Base-by-base conservation (phyloP, 2,329 filamentous ascomycete species). In the Fusarium sublunatum region DNA sequence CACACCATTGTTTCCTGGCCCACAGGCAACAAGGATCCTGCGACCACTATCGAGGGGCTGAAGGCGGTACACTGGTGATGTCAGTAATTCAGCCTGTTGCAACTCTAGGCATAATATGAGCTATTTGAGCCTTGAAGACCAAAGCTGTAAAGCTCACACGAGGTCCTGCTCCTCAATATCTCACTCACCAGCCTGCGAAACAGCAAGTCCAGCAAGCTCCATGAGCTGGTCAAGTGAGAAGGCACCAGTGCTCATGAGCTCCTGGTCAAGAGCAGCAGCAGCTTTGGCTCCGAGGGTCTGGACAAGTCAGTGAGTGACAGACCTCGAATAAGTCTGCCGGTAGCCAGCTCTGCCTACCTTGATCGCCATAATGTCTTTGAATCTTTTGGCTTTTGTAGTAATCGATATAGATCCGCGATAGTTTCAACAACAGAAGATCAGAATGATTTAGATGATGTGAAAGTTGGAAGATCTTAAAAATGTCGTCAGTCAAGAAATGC, bases 191-290 rank as follows among this genome's bases (percentile, higher is more conserved):
- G 91, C 93, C 82, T 98, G 93, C 11, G 94, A 94, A 25, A 98
- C 93, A 1, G 93, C 93, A 1, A 99, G 83, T 0, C 95, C 95
- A 39, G 95, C 95, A 7, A 99, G 81, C 75, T 98, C 95, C 95
- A 99, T 98, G 44, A 99, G 82, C 77, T 99, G 95, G 74, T 98
- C 95, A 52, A 99, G 86, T 10, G 92, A 96, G 78, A 97, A 99
- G 8, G 91, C 93, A 1, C 88, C 87, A 10, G 86, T 86, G 73
- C 87, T 91, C 93, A 99, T 98, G 61, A 99, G 88, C 74, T 99
- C 94, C 76, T 91, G 89, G 75, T 99, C 95, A 15, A 99, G 85
- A 43, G 92, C 91, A 0, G 91, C 90, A 0, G 95, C 95, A 64
- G 92, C 91, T 78, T 95, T 93, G 38, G 94, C 89, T 9, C 89